Evolutionary conservation across 2,329 filamentous ascomycete species (phyloP).

Genomic region (Delphinella strobiligena): DNA sequence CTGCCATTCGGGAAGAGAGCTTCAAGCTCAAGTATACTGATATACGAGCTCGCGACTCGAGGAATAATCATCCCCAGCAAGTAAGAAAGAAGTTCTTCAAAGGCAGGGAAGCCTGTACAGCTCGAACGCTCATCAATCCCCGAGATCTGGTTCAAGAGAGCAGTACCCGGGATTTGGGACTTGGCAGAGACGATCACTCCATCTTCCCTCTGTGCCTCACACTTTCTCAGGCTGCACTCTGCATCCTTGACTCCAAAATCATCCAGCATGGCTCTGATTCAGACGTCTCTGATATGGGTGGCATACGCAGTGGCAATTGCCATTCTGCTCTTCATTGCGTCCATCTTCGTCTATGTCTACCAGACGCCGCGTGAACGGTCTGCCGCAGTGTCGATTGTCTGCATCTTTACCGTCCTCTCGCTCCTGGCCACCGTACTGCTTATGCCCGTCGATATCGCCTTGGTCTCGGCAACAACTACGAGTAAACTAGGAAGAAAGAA

Average conservation of each 20-base stretch:
- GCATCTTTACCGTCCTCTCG: slow-evolving; percentile 74
- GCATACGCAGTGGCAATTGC: slow-evolving; percentile 75
- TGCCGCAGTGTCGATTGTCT: slow-evolving; percentile 66
- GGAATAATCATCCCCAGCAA: too few relatives aligned
- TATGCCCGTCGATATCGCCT: slow-evolving; percentile 86
- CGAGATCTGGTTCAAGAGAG: too few relatives aligned
- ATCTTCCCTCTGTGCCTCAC: too few relatives aligned
- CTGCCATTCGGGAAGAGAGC: too few relatives aligned
- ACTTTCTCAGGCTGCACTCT: too few relatives aligned
- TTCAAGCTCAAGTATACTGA: too few relatives aligned
- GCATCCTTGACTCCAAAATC: background rate
- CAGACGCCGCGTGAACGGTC: slow-evolving; percentile 82
- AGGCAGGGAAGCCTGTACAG: too few relatives aligned
- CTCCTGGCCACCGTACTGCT: slow-evolving; percentile 86
- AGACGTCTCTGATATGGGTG: slow-evolving; percentile 88
- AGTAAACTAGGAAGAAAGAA: slow-evolving; percentile 71
- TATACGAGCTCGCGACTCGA: too few relatives aligned
- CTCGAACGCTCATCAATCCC: too few relatives aligned
- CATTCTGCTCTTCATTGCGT: slow-evolving; percentile 63
- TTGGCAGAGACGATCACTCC: too few relatives aligned
- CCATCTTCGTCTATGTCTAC: slow-evolving; percentile 83
- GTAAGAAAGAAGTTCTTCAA: too few relatives aligned
- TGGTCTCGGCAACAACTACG: slow-evolving; percentile 79
- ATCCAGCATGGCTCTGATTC: slow-evolving; percentile 53
- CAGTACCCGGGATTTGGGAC: too few relatives aligned